Evolutionary conservation across 768 basidiomycete genomes (phyloP).

Genomic region (Cystobasidium tubakii): DNA sequence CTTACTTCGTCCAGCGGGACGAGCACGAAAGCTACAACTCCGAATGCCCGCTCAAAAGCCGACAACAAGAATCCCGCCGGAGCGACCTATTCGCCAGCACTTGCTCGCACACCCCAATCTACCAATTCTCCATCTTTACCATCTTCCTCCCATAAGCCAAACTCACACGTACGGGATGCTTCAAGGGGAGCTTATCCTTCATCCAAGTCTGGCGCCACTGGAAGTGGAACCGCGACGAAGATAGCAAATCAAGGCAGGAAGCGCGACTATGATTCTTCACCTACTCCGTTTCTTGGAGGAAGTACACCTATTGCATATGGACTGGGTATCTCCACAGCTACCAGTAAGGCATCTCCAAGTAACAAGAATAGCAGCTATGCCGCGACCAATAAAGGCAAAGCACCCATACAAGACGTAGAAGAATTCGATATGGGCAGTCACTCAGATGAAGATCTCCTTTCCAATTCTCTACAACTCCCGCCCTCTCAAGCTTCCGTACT

Average conservation of each 20-base stretch:
- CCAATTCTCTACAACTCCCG: background rate
- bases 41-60: background rate
- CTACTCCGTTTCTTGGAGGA: background rate
- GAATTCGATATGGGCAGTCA: slow-evolving; percentile 25
- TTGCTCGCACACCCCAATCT: background rate
- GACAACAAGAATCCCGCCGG: background rate
- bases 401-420: slow-evolving; percentile 18
- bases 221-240: background rate
- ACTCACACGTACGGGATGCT: background rate
- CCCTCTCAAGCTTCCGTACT: background rate
- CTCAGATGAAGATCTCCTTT: slow-evolving; percentile 7
- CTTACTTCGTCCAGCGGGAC: background rate
- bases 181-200: background rate
- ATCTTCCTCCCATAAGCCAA: background rate
- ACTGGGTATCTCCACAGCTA: background rate
- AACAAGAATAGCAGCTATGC: background rate
- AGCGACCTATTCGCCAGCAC: background rate
- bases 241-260: background rate
- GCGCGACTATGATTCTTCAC: background rate
- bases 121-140: background rate
- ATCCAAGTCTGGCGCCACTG: background rate
- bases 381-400: background rate
- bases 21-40: background rate
- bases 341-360: background rate
- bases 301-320: background rate